These are phyloP conservation scores for Marsdenia floribunda DNA, from an alignment of 257 asterid genomes.

Conservation along the genomic window DNA sequence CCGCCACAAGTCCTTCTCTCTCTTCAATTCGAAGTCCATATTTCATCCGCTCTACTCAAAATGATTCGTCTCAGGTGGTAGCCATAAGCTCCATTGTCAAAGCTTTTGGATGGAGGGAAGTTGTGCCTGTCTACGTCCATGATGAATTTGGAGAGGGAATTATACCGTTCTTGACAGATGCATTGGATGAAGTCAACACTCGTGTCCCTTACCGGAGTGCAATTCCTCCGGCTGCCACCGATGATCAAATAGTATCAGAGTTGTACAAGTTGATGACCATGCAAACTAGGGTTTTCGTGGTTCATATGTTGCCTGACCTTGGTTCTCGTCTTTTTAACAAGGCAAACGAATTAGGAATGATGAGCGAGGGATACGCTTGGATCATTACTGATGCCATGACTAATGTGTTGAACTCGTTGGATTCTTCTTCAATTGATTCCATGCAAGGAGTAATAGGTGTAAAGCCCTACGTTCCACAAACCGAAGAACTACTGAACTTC, in stretches of 20 bases:
- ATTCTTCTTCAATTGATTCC: constrained; percentile 25
- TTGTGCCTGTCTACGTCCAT: constrained; percentile 42
- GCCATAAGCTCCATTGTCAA: constrained; percentile 37
- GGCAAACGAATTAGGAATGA: constrained; percentile 41
- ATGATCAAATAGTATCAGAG: constrained; percentile 33
- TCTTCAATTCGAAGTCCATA: constrained; percentile 30
- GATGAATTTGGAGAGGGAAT: constrained; percentile 49
- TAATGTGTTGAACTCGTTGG: constrained; percentile 18
- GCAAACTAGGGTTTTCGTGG: constrained; percentile 50
- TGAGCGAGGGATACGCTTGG: constrained; percentile 46
- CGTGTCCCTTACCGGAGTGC: constrained; percentile 42
- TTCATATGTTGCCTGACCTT: constrained; percentile 32
- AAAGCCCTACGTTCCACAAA: constrained; percentile 28
- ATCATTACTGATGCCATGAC: constrained; percentile 42
- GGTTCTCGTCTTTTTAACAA: constrained; percentile 31
- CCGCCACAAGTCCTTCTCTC: constrained; percentile 58
- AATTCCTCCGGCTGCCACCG: constrained; percentile 33
- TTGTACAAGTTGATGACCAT: constrained; percentile 42
- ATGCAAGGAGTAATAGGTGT: constrained; percentile 61
- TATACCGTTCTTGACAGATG: constrained; percentile 39
- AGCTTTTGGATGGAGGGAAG: constrained; percentile 48
- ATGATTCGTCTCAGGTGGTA: constrained; percentile 42
- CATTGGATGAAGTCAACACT: constrained; percentile 26
- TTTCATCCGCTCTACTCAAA: constrained; percentile 39
- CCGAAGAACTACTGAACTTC: constrained; percentile 26